phyloP scores from a whole-genome alignment of 2,329 filamentous ascomycete genomes.

The Aspergillus terreus region DNA sequence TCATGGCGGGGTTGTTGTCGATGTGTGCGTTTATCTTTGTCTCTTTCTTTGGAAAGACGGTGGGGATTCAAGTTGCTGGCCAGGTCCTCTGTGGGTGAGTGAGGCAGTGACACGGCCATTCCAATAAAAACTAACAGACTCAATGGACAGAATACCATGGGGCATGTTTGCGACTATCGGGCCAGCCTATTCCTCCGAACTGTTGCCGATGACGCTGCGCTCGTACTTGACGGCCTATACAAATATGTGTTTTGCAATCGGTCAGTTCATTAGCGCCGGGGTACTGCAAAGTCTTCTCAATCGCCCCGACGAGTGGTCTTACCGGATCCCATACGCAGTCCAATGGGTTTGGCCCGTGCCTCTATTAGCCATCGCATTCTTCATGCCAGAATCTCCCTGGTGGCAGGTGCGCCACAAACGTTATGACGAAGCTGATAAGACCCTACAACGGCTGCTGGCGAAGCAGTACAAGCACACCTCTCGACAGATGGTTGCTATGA shows the following conservation, averaged over 20 bases:
- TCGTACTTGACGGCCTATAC: constrained; percentile 53
- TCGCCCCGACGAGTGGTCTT: constrained; percentile 44
- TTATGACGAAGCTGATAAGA: constrained; percentile 39
- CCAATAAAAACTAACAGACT: neutral
- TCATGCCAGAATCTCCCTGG: constrained; percentile 52
- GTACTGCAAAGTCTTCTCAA: constrained; percentile 43
- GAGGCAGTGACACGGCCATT: neutral
- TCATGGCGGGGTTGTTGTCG: constrained; percentile 52
- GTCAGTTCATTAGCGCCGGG: constrained; percentile 50
- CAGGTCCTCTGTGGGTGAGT: constrained; percentile 57
- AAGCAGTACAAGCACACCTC: constrained; percentile 30
- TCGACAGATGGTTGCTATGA: constrained; percentile 51
- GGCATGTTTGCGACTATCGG: constrained; percentile 52
- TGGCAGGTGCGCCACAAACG: constrained; percentile 46
- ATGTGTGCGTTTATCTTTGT: constrained; percentile 58
- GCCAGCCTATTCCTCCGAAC: constrained; percentile 53
- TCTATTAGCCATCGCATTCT: constrained; percentile 40
- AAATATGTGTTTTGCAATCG: constrained; percentile 58
- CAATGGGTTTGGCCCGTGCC: constrained; percentile 53
- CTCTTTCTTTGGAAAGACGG: constrained; percentile 62
- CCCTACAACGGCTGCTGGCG: constrained; percentile 37
- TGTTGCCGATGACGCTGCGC: constrained; percentile 44
- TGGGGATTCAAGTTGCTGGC: constrained; percentile 56
- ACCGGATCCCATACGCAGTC: constrained; percentile 49
- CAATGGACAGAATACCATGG: constrained; percentile 46